Base-by-base conservation (phyloP, 148 eudicot genomes). In the Polygonum aviculare region DNA sequence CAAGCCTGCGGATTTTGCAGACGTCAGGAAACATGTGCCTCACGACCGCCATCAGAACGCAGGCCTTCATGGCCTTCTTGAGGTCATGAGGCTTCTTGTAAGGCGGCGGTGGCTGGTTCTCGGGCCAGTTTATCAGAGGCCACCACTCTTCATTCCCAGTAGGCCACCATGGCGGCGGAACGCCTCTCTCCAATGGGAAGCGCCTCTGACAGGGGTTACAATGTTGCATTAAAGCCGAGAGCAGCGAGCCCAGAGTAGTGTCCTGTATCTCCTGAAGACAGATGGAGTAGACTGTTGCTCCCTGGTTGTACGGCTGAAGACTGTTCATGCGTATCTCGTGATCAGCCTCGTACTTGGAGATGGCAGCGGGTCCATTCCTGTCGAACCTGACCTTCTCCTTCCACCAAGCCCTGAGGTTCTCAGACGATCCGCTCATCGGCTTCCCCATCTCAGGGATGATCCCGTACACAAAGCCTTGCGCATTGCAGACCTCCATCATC, bases 351-450 rank as follows among this genome's bases (percentile, higher is more conserved):
- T 75, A 57, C 69, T 75, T 55, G 10, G 48, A 35, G 0, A 57
- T 39, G 0, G 77, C 77, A 18, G 69, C 77, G 0, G 77, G 77
- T 0, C 77, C 77, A 18, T 75, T 75, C 16, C 77, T 31, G 16
- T 75, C 69, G 5, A 75, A 75, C 40, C 77, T 57, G 33, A 75
- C 77, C 50, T 55, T 75, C 10, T 75, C 77, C 48, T 75, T 75
- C 77, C 77, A 75, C 77, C 77, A 75, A 2, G 35, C 77, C 33
- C 77, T 69, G 59, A 75, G 77, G 40, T 75, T 75, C 15, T 75
- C 77, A 5, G 77, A 75, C 0, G 77, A 22, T 0, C 77, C 77
- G 33, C 49, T 40, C 19, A 57, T 69, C 2, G 77, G 69, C 50
- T 57, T 75, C 8, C 77, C 77, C 3, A 57, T 75, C 50, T 75